These are phyloP conservation scores for Groenewaldozyma tartarivorans DNA, from an alignment of 805 yeast species.

Conservation along the genomic window DNA sequence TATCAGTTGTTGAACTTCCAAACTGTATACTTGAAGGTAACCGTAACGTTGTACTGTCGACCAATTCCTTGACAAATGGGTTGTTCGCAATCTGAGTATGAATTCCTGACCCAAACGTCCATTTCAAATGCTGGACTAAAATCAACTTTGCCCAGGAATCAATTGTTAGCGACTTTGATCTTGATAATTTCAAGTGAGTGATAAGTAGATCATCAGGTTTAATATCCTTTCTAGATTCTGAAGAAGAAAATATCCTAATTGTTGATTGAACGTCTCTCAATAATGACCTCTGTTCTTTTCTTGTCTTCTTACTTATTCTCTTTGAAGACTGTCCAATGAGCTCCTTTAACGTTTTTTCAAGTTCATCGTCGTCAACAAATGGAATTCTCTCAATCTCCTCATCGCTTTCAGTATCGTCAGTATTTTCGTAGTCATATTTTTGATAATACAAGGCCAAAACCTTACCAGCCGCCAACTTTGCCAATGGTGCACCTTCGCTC, in stretches of 20 bases:
- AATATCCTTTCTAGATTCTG: conserved; percentile 23
- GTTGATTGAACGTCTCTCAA: conserved; percentile 50
- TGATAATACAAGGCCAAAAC: conserved; percentile 50
- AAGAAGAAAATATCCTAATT: conserved; percentile 31
- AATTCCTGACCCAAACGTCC: conserved; percentile 29
- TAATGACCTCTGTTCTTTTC: conserved; percentile 47
- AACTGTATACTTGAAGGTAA: neutral
- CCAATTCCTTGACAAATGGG: conserved; percentile 19
- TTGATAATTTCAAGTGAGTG: conserved; percentile 20
- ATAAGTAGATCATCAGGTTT: conserved; percentile 16
- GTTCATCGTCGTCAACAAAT: conserved; percentile 32
- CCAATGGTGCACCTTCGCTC: conserved; percentile 28
- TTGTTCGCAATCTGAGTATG: conserved; percentile 29
- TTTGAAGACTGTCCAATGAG: conserved; percentile 46
- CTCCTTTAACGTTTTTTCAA: conserved; percentile 14
- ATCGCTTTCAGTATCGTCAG: conserved; percentile 28
- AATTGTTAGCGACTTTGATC: conserved; percentile 20
- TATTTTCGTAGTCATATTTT: conserved; percentile 34
- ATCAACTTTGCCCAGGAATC: conserved; percentile 27
- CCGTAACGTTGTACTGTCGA: conserved; percentile 9
- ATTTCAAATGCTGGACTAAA: conserved; percentile 25
- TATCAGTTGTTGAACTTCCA: conserved; percentile 1
- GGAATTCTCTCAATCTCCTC: conserved; percentile 45
- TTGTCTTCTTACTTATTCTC: conserved; percentile 52
- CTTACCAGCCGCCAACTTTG: conserved; percentile 45